These are phyloP conservation scores for Neurospora sp. DNA, from an alignment of 495 filamentous ascomycete species.

Conservation along the genomic window DNA sequence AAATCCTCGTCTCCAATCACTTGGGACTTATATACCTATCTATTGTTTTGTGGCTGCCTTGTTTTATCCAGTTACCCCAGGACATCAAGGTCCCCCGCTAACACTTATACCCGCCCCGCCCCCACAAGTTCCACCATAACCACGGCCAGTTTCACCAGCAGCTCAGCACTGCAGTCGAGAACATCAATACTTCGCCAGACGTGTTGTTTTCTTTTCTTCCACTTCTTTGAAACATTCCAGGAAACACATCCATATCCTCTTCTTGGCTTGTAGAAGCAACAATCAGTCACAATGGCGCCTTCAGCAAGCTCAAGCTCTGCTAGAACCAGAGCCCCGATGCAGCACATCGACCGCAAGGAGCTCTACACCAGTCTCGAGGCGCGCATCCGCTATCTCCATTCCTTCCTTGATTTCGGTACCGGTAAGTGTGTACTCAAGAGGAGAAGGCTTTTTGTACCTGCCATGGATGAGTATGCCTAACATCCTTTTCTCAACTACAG, in stretches of 20 bases:
- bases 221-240: background rate
- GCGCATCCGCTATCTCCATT: conserved; percentile 59
- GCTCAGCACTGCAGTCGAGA: background rate
- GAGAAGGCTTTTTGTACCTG: background rate
- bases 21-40: background rate
- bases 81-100: background rate
- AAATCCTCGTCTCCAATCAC: background rate
- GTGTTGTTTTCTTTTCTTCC: background rate
- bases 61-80: background rate
- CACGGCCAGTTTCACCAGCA: background rate
- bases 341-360: conserved; percentile 58
- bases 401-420: conserved; percentile 61
- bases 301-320: conserved; percentile 1
- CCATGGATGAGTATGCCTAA: background rate
- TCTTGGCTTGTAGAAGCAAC: background rate
- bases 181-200: background rate
- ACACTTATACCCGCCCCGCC: background rate
- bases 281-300: conserved; percentile 18
- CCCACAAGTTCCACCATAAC: background rate
- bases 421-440: conserved; percentile 34
- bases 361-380: conserved; percentile 58
- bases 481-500: conserved; percentile 21
- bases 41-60: background rate
- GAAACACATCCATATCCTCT: background rate
- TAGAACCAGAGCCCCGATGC: conserved; percentile 23